Evolutionary conservation across 2,329 filamentous ascomycete genomes (phyloP), one percentile per base, ranked within the genome.

Genomic region (Stagonosporopsis vannaccii): DNA sequence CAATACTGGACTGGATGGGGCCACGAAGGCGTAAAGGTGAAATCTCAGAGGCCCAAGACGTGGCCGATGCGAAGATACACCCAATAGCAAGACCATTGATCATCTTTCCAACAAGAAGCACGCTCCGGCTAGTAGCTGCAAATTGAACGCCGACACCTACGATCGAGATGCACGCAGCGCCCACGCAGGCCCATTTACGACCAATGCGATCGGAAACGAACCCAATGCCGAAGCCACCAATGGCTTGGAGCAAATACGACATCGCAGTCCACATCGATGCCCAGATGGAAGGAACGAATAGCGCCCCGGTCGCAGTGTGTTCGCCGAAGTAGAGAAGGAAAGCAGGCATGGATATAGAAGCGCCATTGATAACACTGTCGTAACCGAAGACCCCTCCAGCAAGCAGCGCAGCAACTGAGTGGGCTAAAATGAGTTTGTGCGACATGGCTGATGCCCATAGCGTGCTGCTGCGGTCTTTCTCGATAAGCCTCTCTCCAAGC

Each of bases 341-440:
- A 7, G 53, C 47, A 3, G 53, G 53, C 53, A 56, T 56, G 28
- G 53, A 56, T 2, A 56, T 51, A 15, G 46, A 51, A 17, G 53
- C 53, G 26, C 53, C 53, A 23, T 56, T 56, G 42, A 56, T 51
- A 36, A 56, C 53, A 42, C 53, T 56, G 42, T 56, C 53, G 42
- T 56, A 56, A 3, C 53, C 53, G 25, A 56, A 56, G 8, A 56
- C 53, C 19, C 53, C 53, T 33, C 53, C 53, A 23, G 47, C 53
- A 7, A 56, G 35, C 30, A 56, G 36, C 4, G 53, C 53, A 30
- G 53, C 53, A n/a, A 56, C 13, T 0, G 53, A 56, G 26, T 51
- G 47, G 13, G 42, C 36, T 15, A 56, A 22, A 13, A 56, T 48
- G 8, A 46, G 33, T 19, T 56, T 56, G 36, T 56, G 53, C 5